These are phyloP conservation scores for Trichoderma sp. DNA, from an alignment of 2,329 filamentous ascomycete genomes.

Conservation along the genomic window DNA sequence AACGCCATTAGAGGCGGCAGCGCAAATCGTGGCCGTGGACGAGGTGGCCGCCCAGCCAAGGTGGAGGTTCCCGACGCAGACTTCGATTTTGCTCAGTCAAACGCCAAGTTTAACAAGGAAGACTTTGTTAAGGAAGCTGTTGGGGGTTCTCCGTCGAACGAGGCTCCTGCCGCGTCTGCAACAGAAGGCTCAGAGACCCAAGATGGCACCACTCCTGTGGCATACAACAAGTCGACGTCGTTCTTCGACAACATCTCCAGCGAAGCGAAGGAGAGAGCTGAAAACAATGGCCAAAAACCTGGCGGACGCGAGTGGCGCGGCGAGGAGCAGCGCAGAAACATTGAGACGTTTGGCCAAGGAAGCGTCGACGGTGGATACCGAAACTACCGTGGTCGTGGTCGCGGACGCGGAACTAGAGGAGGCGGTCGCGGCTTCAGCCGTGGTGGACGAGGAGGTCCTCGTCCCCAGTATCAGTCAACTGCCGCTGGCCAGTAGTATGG, in stretches of 20 bases:
- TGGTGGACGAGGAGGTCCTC: conserved; percentile 41
- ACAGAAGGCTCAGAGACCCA: conserved; percentile 39
- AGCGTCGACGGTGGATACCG: conserved; percentile 82
- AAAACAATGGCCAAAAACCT: conserved; percentile 64
- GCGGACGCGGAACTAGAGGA: conserved; percentile 53
- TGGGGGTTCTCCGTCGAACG: conserved; percentile 66
- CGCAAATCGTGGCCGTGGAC: conserved; percentile 48
- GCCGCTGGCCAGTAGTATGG: conserved; percentile 29
- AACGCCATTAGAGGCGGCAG: conserved; percentile 52
- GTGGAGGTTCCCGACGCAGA: conserved; percentile 88
- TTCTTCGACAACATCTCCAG: conserved; percentile 99
- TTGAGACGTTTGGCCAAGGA: conserved; percentile 96
- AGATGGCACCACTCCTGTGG: conserved; percentile 42
- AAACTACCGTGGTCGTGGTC: conserved; percentile 75
- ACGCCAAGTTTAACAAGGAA: conserved; percentile 48
- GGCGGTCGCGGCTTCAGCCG: conserved; percentile 41
- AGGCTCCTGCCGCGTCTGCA: conserved; percentile 43
- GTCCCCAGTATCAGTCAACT: conserved; percentile 32
- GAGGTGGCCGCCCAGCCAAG: conserved; percentile 54
- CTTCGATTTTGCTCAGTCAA: conserved; percentile 75
- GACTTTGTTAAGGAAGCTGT: conserved; percentile 81
- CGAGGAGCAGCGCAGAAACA: conserved; percentile 91
- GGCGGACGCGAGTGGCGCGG: conserved; percentile 84
- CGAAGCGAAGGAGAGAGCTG: conserved; percentile 83
- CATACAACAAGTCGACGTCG: conserved; percentile 81